Evolutionary conservation across 371 early-diverging fungal species (phyloP).

Genomic region (Conidiobolus incongruus): DNA sequence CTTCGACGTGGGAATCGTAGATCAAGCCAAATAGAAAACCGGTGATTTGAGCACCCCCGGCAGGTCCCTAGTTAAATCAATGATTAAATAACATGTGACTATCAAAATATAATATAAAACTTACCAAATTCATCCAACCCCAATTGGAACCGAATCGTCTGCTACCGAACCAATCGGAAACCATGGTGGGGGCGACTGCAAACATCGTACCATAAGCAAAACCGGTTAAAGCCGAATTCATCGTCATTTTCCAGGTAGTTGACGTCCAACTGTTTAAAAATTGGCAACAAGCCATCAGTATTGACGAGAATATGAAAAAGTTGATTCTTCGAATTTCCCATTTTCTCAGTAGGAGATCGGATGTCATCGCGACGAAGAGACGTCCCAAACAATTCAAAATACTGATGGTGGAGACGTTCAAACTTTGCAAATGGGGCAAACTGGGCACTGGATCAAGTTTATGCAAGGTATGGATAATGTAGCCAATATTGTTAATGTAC

Average conservation of each 20-base stretch:
- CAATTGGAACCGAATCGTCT: constrained; percentile 13
- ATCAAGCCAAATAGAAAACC: constrained; percentile 14
- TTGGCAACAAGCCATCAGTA: no score
- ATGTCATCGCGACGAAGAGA: constrained; percentile 11
- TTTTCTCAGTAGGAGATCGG: constrained; percentile 15
- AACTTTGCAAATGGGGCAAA: constrained; percentile 13
- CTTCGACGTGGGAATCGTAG: constrained; percentile 8
- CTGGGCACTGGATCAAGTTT: constrained; percentile 5
- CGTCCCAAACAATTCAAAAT: constrained; percentile 16
- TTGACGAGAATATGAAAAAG: no score
- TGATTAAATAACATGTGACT: background rate
- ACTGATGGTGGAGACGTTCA: constrained; percentile 15
- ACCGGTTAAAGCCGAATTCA: constrained; percentile 11
- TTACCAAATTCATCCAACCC: constrained; percentile 12
- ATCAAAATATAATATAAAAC: background rate
- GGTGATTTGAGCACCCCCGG: constrained; percentile 14
- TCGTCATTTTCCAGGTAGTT: constrained; percentile 4
- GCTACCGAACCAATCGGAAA: constrained; percentile 15
- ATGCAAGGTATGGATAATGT: constrained; percentile 11
- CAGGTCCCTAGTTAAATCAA: constrained; percentile 10
- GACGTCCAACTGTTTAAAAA: no score
- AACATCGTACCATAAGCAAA: constrained; percentile 14
- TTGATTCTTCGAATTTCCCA: no score
- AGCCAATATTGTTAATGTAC: constrained; percentile 25
- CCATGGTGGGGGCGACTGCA: constrained; percentile 14